Percentiles rank a stretch among this genome's conserved stretches.
phyloP scores from a whole-genome alignment of 495 filamentous ascomycete genomes.

The Penicillium taxi region DNA sequence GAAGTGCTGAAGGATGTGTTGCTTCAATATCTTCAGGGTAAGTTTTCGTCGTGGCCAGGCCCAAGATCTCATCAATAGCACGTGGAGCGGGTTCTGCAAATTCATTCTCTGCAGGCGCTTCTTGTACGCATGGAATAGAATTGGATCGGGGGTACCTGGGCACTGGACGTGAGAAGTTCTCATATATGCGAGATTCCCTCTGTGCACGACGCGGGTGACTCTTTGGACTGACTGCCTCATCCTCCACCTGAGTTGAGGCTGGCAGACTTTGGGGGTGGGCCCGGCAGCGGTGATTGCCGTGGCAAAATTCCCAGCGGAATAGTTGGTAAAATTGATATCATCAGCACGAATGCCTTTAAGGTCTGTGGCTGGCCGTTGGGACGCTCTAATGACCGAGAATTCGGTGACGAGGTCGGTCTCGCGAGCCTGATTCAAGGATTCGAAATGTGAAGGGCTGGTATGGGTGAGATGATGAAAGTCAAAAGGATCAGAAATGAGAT shows the following conservation, averaged over 20 bases:
- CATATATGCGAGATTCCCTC: conserved; percentile 30
- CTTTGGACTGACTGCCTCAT: conserved; percentile 4
- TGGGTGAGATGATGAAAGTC: conserved; percentile 86
- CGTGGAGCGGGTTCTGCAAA: conserved; percentile 34
- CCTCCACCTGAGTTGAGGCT: conserved; percentile 16
- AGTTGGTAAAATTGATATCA: conserved; percentile 56
- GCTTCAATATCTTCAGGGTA: conserved; percentile 31
- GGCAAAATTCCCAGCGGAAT: conserved; percentile 47
- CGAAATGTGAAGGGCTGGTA: conserved; percentile 57
- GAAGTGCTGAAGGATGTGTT: conserved; percentile 30
- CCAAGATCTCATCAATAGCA: conserved; percentile 40
- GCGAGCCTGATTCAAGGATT: conserved; percentile 47
- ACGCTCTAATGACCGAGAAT: conserved; percentile 57
- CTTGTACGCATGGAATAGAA: conserved; percentile 21
- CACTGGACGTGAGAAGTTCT: conserved; percentile 47
- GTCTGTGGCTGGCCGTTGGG: conserved; percentile 54
- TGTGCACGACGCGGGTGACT: conserved; percentile 13
- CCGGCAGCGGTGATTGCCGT: conserved; percentile 19
- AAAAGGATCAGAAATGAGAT: conserved; percentile 71
- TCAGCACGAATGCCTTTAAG: conserved; percentile 56
- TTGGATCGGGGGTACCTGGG: conserved; percentile 26
- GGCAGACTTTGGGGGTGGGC: conserved; percentile 16
- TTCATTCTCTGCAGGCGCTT: conserved; percentile 27
- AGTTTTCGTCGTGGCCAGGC: conserved; percentile 20
- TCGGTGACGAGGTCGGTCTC: conserved; percentile 57